Evolutionary conservation across 2,329 filamentous ascomycete genomes (phyloP), one percentile per base, ranked within the genome.

Genomic region (Aureobasidium pullulans): DNA sequence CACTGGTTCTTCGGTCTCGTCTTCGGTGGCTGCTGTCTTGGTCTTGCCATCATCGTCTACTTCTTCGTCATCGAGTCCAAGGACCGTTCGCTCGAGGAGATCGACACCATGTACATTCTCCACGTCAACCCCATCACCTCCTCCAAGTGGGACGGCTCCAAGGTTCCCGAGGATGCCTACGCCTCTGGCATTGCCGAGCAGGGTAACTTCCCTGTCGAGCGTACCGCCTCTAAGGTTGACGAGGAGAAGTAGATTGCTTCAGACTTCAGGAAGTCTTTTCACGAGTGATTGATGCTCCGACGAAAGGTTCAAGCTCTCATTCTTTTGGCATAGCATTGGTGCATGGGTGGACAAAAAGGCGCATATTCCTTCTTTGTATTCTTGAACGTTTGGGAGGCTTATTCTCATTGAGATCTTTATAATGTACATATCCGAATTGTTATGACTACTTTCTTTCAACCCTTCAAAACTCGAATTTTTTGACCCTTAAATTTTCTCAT

Each of bases 1-100:
- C 66, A 71, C 64, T 75, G 70, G 65, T 64, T 69, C 34, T 75
- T 74, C 66, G 72, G 72, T n/a, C 69, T 73, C 56, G 68, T 75
- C 60, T 75, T 75, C 59, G 72, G 69, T 13, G 70, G 64, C 19
- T 73, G 71, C 66, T 71, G 68, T 62, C 63, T 71, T 36, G 66
- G 68, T n/a, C 65, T 68, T 19, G 67, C 68, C 40, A 60, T 66
- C 36, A 65, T 73, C 56, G 70, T 73, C 43, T 75, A 71, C 67
- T 73, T 74, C 67, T 75, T 74, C 66, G 64, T 75, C 46, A 70
- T 69, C 56, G 72, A 75, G 64, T 67, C 63, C 61, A 69, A 72
- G 60, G 72, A 72, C 59, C 65, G 72, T 19, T 68, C 66, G 6
- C 64, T 75, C 40, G 72, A 75, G 64, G 61, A 63, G 53, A 64